These are phyloP conservation scores for Chlamydomonas reinhardtii DNA, from an alignment of 163 green algal genomes.

Conservation along the genomic window DNA sequence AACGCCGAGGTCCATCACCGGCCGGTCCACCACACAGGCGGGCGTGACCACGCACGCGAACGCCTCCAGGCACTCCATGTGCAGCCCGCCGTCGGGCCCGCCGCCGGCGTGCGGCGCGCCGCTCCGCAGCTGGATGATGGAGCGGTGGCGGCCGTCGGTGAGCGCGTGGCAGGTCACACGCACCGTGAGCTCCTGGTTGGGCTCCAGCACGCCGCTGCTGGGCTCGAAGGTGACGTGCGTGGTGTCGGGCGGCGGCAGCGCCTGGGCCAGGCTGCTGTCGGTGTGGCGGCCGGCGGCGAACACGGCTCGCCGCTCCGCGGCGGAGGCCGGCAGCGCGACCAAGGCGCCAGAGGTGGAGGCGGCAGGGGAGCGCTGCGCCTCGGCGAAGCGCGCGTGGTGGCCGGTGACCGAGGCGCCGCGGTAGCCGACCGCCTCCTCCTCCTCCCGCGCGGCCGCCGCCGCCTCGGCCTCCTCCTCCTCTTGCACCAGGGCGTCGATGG, in stretches of 20 bases:
- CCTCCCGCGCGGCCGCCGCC: too few species aligned
- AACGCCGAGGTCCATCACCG: constrained; percentile 50
- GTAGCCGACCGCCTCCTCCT: too few species aligned
- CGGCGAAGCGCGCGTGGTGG: too few species aligned
- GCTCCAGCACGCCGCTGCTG: constrained; percentile 36
- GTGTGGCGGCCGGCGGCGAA: background rate
- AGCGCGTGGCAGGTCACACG: constrained; percentile 40
- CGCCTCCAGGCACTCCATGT: constrained; percentile 56
- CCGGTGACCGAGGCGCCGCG: too few species aligned
- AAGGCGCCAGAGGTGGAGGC: too few species aligned
- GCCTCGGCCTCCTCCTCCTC: background rate
- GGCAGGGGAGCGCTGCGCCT: too few species aligned
- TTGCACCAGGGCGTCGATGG: background rate
- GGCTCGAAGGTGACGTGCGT: constrained; percentile 56
- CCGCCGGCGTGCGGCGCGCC: background rate
- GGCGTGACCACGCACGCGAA: constrained; percentile 65
- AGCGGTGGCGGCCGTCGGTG: constrained; percentile 45
- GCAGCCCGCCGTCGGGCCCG: background rate
- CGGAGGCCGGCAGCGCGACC: background rate
- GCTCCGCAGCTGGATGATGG: constrained; percentile 43
- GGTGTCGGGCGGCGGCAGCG: background rate
- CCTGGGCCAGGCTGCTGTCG: background rate
- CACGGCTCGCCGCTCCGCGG: background rate
- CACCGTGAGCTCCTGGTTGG: constrained; percentile 36
- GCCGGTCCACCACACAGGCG: constrained; percentile 49